Base-by-base conservation (phyloP, 1,284 basidiomycete species). In the Naganishia sp. region DNA sequence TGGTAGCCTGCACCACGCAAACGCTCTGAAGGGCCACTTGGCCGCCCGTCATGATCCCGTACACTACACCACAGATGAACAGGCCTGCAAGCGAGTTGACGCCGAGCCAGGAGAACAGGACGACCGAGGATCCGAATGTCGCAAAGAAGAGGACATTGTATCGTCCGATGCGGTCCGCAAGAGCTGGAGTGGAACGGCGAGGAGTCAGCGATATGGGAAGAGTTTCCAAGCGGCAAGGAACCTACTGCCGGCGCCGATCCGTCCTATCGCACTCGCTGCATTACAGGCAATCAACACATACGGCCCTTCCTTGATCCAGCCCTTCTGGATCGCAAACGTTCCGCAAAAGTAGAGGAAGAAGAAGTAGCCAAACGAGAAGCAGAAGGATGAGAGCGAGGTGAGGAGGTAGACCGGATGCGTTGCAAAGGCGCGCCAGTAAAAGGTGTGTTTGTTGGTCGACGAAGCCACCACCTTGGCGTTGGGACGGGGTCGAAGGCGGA, bases 221-320 rank as follows among this genome's bases (percentile, higher is more conserved):
- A 10, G 7, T 36, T 18, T 39, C 18, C 42, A n/a, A 2, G 7
- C 18, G 33, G n/a, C 11, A 21, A 50, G 36, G n/a, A 11, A 70
- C 72, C 72, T 49, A 74, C 73, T 61, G 18, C 75, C 75, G 15
- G 70, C 69, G 3, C 57, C 63, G 25, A 78, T 64, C 10, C 76
- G 72, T 3, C 74, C 74, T 16, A 75, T 67, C 31, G 69, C 70
- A 28, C 73, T 74, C 0, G 71, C 64, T 7, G 70, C 75, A 65
- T 77, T 78, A 6, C 68, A 64, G 49, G 75, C 74, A 57, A 76
- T 75, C 28, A 78, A 69, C 50, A 78, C 69, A 66, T 77, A 78
- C 18, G 75, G 73, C 4, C 72, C 73, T n/a, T 74, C 67, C 11
- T 67, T 57, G 15, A 72, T 71, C 36, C 74, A 65, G 7, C 75